Evolutionary conservation across 345 rosid genomes (phyloP).

Genomic region (Lagerstroemia speciosa): DNA sequence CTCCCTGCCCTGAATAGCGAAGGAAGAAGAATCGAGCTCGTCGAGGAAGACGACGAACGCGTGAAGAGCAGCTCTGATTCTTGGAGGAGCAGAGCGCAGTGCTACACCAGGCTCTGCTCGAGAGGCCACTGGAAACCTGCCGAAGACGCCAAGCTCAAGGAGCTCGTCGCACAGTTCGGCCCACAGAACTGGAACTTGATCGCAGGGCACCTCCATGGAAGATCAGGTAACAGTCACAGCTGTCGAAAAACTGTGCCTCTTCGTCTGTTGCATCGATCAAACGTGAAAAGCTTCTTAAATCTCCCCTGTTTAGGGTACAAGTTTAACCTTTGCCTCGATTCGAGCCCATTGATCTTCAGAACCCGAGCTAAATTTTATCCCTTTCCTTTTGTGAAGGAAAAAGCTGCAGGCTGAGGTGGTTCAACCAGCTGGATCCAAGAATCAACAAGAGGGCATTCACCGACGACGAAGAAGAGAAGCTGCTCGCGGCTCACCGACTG

Average conservation of each 20-base stretch:
- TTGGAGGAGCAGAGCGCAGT: not conserved
- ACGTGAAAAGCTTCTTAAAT: not conserved
- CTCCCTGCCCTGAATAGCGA: no score
- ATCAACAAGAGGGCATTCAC: slow-evolving; percentile 32
- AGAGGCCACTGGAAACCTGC: slow-evolving; percentile 21
- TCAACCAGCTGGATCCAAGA: slow-evolving; percentile 41
- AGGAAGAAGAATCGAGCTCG: no score
- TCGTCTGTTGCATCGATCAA: not conserved
- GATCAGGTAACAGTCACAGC: slow-evolving; percentile 10
- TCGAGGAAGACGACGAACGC: not conserved
- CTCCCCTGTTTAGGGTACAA: not conserved
- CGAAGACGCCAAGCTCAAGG: slow-evolving; percentile 16
- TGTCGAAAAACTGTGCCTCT: not conserved
- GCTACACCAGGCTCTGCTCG: slow-evolving; percentile 11
- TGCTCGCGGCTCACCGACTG: slow-evolving; percentile 28
- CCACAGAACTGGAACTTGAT: slow-evolving; percentile 21
- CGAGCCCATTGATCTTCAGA: no score
- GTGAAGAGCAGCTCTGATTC: not conserved
- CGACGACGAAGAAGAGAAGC: slow-evolving; percentile 38
- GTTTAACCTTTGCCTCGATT: not conserved
- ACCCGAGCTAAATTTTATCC: no score
- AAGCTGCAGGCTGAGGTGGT: slow-evolving; percentile 47
- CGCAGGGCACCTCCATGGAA: slow-evolving; percentile 13
- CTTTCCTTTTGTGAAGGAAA: slow-evolving; percentile 23
- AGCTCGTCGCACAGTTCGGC: slow-evolving; percentile 14